Percentiles rank a stretch among this genome's conserved stretches.
phyloP scores from a whole-genome alignment of 345 rosid genomes.

The Syzygium aqueum region DNA sequence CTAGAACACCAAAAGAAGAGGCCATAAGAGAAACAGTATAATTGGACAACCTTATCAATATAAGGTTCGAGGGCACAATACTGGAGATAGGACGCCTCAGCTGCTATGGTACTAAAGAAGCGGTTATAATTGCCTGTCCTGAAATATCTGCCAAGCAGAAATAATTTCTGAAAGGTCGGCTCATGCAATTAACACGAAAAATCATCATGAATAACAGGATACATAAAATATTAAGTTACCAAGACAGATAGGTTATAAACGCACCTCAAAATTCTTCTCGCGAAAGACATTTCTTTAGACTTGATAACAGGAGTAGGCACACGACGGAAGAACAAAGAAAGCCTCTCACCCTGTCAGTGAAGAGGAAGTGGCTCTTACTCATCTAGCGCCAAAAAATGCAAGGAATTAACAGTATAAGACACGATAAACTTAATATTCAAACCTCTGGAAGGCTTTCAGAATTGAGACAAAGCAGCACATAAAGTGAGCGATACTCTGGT shows the following conservation, averaged over 20 bases:
- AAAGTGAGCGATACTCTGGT: constrained; percentile 69
- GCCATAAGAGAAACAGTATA: not conserved
- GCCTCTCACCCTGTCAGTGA: constrained; percentile 72
- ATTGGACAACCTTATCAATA: constrained; percentile 42
- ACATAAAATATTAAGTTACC: not conserved
- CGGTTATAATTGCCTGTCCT: constrained; percentile 56
- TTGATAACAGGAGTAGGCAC: constrained; percentile 41
- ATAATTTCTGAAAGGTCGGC: not conserved
- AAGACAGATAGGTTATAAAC: not conserved
- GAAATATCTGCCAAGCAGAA: constrained; percentile 30
- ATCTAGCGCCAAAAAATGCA: not conserved
- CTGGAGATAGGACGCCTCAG: constrained; percentile 77
- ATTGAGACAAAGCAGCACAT: constrained; percentile 77
- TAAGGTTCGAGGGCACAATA: constrained; percentile 60
- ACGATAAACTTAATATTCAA: constrained; percentile 9
- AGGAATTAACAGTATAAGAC: not conserved
- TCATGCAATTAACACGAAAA: not conserved
- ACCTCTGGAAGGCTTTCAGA: constrained; percentile 48
- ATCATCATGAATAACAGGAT: not conserved
- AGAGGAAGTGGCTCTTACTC: constrained; percentile 1
- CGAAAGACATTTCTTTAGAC: constrained; percentile 73
- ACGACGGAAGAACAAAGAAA: constrained; percentile 73
- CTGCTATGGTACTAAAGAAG: constrained; percentile 43
- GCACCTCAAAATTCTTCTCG: constrained; percentile 62
- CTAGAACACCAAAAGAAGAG: not conserved